phyloP scores from a whole-genome alignment of 768 basidiomycete genomes.

The Clavaria fumosa region DNA sequence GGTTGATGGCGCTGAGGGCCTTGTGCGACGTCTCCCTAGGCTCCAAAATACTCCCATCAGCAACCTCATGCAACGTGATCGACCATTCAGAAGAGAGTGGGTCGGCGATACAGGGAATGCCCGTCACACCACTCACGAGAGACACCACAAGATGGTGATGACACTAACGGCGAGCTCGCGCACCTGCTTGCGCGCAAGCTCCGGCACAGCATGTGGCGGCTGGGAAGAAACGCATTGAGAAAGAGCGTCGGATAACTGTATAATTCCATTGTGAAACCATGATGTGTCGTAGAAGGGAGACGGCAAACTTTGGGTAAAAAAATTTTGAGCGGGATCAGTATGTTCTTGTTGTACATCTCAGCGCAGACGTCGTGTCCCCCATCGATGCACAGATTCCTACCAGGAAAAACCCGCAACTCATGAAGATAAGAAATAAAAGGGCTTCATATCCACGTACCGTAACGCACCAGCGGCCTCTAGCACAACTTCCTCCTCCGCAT shows the following conservation, averaged over 20 bases:
- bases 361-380: slow-evolving; percentile 92
- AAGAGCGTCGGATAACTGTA: slow-evolving; percentile 59
- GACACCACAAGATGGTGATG: slow-evolving; percentile 85
- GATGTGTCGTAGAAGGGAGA: no score
- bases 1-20: slow-evolving; percentile 75
- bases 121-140: no score
- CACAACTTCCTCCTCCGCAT: slow-evolving; percentile 80
- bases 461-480: slow-evolving; percentile 82
- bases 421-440: slow-evolving; percentile 3
- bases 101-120: no score
- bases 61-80: no score
- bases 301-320: slow-evolving; percentile 62
- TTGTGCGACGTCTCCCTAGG: slow-evolving; percentile 83
- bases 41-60: no score
- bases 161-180: slow-evolving; percentile 87
- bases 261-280: no score
- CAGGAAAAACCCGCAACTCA: background rate
- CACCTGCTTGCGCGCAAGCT: slow-evolving; percentile 59
- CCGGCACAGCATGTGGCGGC: slow-evolving; percentile 43
- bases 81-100: no score
- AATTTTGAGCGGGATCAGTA: slow-evolving; percentile 57
- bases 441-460: slow-evolving; percentile 35
- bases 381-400: slow-evolving; percentile 85
- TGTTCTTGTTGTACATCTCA: slow-evolving; percentile 95
- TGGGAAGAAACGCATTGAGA: slow-evolving; percentile 54